Evolutionary conservation across 1,139 yeast genomes (phyloP).

Genomic region (Debaryomyces robertsiae): DNA sequence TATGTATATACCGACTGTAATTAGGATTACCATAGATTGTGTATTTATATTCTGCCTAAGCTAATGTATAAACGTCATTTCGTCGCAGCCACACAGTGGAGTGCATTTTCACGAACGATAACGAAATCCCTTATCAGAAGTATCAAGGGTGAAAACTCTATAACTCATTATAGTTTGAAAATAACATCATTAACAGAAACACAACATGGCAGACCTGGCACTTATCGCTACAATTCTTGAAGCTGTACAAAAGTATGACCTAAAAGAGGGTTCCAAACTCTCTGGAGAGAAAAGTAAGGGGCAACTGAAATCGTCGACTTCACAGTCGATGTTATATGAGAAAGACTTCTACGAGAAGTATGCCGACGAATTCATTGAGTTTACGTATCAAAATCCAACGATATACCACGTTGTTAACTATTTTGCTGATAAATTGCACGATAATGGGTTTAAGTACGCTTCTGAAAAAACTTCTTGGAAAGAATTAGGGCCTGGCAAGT

Average conservation of each 20-base stretch:
- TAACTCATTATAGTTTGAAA: background rate
- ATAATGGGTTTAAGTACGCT: conserved; percentile 55
- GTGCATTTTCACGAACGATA: conserved; percentile 1
- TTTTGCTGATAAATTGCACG: conserved; percentile 43
- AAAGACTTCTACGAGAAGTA: conserved; percentile 35
- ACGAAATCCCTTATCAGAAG: conserved; percentile 3
- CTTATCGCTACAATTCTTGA: conserved; percentile 7
- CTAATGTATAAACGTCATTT: background rate
- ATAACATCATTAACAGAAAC: background rate
- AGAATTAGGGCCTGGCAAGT: conserved; percentile 44
- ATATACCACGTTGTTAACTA: conserved; percentile 58
- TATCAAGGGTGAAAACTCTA: conserved; percentile 3
- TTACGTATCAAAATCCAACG: conserved; percentile 63
- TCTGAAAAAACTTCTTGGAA: conserved; percentile 55
- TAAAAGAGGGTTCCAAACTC: background rate
- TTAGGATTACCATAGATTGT: background rate
- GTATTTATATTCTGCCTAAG: background rate
- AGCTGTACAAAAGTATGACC: conserved; percentile 7
- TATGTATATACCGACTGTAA: conserved; percentile 8
- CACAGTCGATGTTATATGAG: conserved; percentile 14
- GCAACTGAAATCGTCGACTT: background rate
- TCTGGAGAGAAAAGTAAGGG: conserved; percentile 1
- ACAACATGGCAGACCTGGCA: conserved; percentile 10
- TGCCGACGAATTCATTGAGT: conserved; percentile 55
- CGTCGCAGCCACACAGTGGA: conserved; percentile 3